Percentiles rank a stretch among this genome's conserved stretches.
phyloP scores from a whole-genome alignment of 768 basidiomycete genomes.

The Xerocomus brunneocitrinus region DNA sequence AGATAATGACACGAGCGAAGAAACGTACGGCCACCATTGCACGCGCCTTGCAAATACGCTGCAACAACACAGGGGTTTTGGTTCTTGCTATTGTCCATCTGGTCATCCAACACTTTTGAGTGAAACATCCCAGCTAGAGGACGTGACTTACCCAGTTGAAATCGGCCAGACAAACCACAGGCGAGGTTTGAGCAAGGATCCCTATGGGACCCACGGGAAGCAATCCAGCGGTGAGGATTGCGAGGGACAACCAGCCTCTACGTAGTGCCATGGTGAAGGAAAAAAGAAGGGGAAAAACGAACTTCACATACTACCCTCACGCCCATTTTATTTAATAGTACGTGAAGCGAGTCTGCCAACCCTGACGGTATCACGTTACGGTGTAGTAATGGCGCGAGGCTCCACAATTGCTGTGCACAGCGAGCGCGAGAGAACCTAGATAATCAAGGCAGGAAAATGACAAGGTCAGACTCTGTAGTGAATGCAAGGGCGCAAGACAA shows the following conservation, averaged over 20 bases:
- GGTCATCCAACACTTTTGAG: neutral
- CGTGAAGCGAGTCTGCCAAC: neutral
- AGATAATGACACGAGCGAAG: slow-evolving; percentile 2
- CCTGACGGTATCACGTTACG: slow-evolving; percentile 6
- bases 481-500: neutral
- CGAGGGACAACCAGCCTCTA: slow-evolving; percentile 12
- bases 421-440: neutral
- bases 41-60: slow-evolving; percentile 40
- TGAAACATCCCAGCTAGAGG: neutral
- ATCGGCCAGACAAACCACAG: slow-evolving; percentile 16
- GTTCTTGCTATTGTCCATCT: slow-evolving; percentile 40
- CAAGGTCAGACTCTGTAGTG: neutral
- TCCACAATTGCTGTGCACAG: neutral
- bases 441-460: neutral
- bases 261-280: slow-evolving; percentile 8
- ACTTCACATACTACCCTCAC: neutral
- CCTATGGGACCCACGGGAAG: slow-evolving; percentile 15
- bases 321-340: neutral
- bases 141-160: slow-evolving; percentile 27
- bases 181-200: slow-evolving; percentile 21
- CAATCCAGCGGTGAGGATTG: slow-evolving; percentile 13
- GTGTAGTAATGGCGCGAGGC: neutral
- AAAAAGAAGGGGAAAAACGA: neutral
- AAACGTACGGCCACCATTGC: slow-evolving; percentile 39
- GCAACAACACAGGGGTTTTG: slow-evolving; percentile 47